These are phyloP conservation scores for Amaranthus hypochondriacus DNA, from an alignment of 148 eudicot species.

Conservation along the genomic window DNA sequence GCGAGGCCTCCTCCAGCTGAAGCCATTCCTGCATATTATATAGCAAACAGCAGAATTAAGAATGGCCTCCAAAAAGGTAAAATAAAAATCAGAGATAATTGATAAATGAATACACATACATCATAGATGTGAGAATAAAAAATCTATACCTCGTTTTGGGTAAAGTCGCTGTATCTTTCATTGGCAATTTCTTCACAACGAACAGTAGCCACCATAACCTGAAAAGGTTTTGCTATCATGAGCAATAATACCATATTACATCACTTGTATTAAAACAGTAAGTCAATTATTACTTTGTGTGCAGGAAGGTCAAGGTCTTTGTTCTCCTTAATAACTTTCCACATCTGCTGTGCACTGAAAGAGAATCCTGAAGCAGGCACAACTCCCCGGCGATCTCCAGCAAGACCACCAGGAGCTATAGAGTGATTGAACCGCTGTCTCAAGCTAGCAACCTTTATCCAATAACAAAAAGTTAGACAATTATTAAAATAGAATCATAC, in stretches of 20 bases:
- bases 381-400: slow-evolving; percentile 95
- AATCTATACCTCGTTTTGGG: slow-evolving; percentile 52
- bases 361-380: slow-evolving; percentile 98
- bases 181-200: slow-evolving; percentile 96
- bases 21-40: slow-evolving; percentile 65
- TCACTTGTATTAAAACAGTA: not conserved
- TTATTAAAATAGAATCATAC: not conserved
- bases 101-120: not conserved
- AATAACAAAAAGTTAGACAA: slow-evolving; percentile 10
- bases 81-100: not conserved
- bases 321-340: slow-evolving; percentile 92
- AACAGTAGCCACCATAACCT: slow-evolving; percentile 99
- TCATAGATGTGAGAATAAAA: not conserved
- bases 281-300: slow-evolving; percentile 58
- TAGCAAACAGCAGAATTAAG: slow-evolving; percentile 6
- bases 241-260: not conserved
- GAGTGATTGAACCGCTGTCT: slow-evolving; percentile 85
- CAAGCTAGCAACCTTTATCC: slow-evolving; percentile 71
- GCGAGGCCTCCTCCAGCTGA: slow-evolving; percentile 63
- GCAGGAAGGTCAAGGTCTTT: slow-evolving; percentile 96
- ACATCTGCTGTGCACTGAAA: slow-evolving; percentile 90
- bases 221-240: slow-evolving; percentile 4
- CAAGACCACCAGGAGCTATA: slow-evolving; percentile 99
- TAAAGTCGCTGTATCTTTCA: slow-evolving; percentile 59
- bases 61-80: not conserved